Conservation (phyloP, 345 rosid species). For the Citrus inodora region DNA sequence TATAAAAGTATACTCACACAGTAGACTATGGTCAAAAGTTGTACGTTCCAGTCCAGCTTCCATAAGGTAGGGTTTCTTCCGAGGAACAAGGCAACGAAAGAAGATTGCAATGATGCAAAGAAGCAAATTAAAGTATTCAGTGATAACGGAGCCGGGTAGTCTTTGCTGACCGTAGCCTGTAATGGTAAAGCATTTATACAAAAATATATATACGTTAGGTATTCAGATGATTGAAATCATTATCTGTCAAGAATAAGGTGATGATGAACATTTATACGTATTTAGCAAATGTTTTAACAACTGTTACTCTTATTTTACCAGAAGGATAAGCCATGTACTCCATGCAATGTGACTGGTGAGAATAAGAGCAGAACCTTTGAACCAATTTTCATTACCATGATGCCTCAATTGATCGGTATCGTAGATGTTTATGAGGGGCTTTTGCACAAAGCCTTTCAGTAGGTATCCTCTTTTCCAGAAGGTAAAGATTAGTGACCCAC, state of each 20-base stretch:
- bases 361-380: slow-evolving; percentile 45
- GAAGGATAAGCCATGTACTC: slow-evolving; percentile 34
- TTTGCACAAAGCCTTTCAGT: slow-evolving; percentile 24
- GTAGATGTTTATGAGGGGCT: slow-evolving; percentile 34
- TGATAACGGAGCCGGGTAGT: slow-evolving; percentile 36
- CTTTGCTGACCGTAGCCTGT: slow-evolving; percentile 28
- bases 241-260: neutral
- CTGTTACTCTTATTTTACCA: slow-evolving; percentile 9
- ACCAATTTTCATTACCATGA: slow-evolving; percentile 30
- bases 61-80: slow-evolving; percentile 31
- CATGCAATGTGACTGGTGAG: slow-evolving; percentile 17
- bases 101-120: slow-evolving; percentile 42
- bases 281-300: no score
- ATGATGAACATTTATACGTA: neutral
- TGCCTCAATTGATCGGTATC: neutral
- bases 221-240: no score
- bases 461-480: slow-evolving; percentile 48
- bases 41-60: slow-evolving; percentile 39
- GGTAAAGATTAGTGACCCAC: slow-evolving; percentile 41
- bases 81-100: slow-evolving; percentile 31
- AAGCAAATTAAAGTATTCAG: slow-evolving; percentile 42
- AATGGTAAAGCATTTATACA: neutral
- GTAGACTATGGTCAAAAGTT: slow-evolving; percentile 37
- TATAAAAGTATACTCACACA: slow-evolving; percentile 19
- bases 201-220: no score